Evolutionary conservation across 2,329 filamentous ascomycete species (phyloP).

Genomic region (Penicillium digitatum): DNA sequence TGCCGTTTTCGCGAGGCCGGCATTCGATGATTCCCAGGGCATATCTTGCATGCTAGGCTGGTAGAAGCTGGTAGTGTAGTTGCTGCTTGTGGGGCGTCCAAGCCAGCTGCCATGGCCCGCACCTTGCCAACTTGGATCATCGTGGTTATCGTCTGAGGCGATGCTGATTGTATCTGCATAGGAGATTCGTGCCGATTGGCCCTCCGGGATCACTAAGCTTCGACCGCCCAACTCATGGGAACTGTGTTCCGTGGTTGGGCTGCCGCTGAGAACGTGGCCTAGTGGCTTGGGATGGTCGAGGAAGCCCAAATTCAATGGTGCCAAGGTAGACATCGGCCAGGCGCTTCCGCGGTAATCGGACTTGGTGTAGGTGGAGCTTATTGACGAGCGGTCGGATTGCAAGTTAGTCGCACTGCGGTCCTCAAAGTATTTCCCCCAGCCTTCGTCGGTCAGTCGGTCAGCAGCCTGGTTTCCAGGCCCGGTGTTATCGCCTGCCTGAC

Average conservation of each 20-base stretch:
- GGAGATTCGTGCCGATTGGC: conserved; percentile 44
- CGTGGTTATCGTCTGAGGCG: conserved; percentile 36
- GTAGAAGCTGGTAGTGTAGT: conserved; percentile 41
- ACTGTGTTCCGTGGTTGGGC: conserved; percentile 40
- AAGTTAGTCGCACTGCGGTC: conserved; percentile 31
- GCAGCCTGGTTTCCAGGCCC: conserved; percentile 24
- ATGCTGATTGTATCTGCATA: conserved; percentile 42
- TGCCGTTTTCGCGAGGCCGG: conserved; percentile 16
- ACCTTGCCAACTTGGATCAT: conserved; percentile 26
- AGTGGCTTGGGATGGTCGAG: conserved; percentile 40
- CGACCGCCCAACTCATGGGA: conserved; percentile 26
- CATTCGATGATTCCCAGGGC: conserved; percentile 15
- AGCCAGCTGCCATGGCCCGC: conserved; percentile 29
- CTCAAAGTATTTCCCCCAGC: conserved; percentile 50
- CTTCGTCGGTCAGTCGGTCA: conserved; percentile 45
- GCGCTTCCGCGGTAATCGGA: conserved; percentile 39
- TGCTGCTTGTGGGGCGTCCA: conserved; percentile 41
- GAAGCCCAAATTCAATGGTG: conserved; percentile 36
- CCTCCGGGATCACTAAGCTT: conserved; percentile 36
- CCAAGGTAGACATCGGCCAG: conserved; percentile 40
- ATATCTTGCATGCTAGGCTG: conserved; percentile 26
- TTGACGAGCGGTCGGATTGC: conserved; percentile 26
- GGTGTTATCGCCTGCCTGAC: conserved; percentile 17
- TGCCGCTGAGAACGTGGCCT: conserved; percentile 40
- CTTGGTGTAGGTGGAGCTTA: conserved; percentile 29